Conservation (phyloP, 2,329 filamentous ascomycete species). For the Plectosphaerella sp. region DNA sequence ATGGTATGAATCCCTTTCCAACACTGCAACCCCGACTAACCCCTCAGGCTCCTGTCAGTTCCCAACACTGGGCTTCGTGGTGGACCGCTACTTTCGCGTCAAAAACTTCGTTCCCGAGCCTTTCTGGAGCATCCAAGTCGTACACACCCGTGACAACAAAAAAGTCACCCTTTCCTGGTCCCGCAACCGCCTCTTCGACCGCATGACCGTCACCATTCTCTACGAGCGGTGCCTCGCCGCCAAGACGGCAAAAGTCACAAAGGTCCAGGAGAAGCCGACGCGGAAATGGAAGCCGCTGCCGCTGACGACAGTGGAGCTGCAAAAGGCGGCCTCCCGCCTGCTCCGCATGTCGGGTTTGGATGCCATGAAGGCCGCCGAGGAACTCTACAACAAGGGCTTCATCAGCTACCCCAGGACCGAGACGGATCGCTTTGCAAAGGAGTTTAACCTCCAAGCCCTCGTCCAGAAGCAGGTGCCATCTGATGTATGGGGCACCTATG, state of each 20-base stretch:
- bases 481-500: conserved; percentile 73
- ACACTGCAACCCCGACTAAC: conserved; percentile 5
- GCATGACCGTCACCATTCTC: conserved; percentile 72
- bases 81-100: conserved; percentile 91
- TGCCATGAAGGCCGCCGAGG: conserved; percentile 85
- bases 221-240: conserved; percentile 81
- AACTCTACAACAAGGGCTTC: conserved; percentile 87
- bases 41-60: conserved; percentile 82
- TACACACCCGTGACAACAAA: conserved; percentile 71
- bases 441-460: conserved; percentile 75
- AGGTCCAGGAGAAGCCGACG: conserved; percentile 85
- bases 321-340: conserved; percentile 89
- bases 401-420: conserved; percentile 98
- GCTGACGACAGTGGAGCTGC: conserved; percentile 90
- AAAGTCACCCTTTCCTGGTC: conserved; percentile 83
- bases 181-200: conserved; percentile 80
- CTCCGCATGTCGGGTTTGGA: conserved; percentile 86
- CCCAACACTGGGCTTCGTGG: conserved; percentile 92
- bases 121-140: conserved; percentile 90
- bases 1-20: conserved; percentile 53
- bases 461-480: conserved; percentile 81
- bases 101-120: conserved; percentile 88
- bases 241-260: conserved; percentile 73
- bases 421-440: conserved; percentile 90
- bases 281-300: conserved; percentile 93